phyloP scores from a whole-genome alignment of 768 basidiomycete species.

The Leucocoprinus birnbaumii region DNA sequence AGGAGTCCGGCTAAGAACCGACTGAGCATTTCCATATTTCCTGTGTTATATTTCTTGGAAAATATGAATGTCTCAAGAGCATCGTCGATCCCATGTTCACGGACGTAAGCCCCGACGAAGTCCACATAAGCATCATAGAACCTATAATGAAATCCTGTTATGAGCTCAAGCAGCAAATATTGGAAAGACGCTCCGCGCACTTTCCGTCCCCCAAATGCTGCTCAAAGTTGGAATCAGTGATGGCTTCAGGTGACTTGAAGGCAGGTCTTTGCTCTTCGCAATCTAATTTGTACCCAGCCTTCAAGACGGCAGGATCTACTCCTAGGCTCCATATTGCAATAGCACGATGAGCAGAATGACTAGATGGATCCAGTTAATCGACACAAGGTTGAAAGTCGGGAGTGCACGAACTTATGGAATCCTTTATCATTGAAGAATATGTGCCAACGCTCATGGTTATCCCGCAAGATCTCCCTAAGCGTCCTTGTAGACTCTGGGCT shows the following conservation, averaged over 20 bases:
- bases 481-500: constrained; percentile 34
- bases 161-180: background rate
- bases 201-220: constrained; percentile 55
- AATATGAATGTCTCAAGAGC: constrained; percentile 63
- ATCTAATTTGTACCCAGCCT: constrained; percentile 35
- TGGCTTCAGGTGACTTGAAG: constrained; percentile 39
- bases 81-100: constrained; percentile 38
- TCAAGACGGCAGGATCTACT: constrained; percentile 36
- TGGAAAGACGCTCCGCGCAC: constrained; percentile 28
- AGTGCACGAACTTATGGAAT: constrained; percentile 33
- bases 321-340: constrained; percentile 63
- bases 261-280: constrained; percentile 31
- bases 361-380: constrained; percentile 28
- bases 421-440: constrained; percentile 46
- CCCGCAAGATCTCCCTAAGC: constrained; percentile 37
- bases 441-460: constrained; percentile 52
- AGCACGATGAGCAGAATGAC: constrained; percentile 55
- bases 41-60: constrained; percentile 46
- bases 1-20: constrained; percentile 54
- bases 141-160: constrained; percentile 26
- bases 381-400: constrained; percentile 13
- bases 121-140: constrained; percentile 55
- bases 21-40: constrained; percentile 44
- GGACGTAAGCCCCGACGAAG: constrained; percentile 46
- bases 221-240: constrained; percentile 46